Evolutionary conservation across 768 basidiomycete genomes (phyloP).

Genomic region (Psilocybe azurescens): DNA sequence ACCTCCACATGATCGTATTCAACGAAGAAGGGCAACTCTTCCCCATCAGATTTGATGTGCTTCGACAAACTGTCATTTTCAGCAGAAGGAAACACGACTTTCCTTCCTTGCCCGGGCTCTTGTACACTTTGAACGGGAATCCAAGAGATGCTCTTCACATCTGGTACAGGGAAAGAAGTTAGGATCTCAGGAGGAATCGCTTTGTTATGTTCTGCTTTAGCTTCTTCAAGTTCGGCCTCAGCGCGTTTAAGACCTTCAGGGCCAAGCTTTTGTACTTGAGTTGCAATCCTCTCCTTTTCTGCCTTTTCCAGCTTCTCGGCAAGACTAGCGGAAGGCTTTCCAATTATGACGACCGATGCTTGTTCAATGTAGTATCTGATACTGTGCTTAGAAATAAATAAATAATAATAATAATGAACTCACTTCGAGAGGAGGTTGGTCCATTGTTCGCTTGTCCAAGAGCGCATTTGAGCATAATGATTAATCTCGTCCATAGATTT

Average conservation of each 20-base stretch:
- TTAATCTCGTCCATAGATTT: conserved; percentile 79
- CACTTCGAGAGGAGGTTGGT: conserved; percentile 75
- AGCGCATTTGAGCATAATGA: conserved; percentile 66
- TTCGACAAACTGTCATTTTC: conserved; percentile 52
- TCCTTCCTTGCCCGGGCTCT: conserved; percentile 60
- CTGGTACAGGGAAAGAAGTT: conserved; percentile 87
- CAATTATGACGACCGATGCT: conserved; percentile 75
- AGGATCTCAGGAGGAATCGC: conserved; percentile 85
- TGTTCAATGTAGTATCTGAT: conserved; percentile 80
- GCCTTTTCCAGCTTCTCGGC: conserved; percentile 81
- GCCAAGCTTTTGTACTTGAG: conserved; percentile 74
- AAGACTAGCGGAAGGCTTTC: conserved; percentile 86
- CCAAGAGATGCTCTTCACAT: conserved; percentile 91
- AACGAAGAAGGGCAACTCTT: conserved; percentile 82
- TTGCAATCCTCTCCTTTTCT: conserved; percentile 78
- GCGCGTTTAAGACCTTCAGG: conserved; percentile 79
- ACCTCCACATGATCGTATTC: conserved; percentile 95
- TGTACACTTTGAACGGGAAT: conserved; percentile 75
- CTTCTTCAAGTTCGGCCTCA: conserved; percentile 70
- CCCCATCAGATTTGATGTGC: conserved; percentile 72
- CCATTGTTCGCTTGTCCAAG: conserved; percentile 84
- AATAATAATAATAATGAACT: conserved; percentile 1
- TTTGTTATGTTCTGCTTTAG: conserved; percentile 85
- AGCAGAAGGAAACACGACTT: conserved; percentile 27
- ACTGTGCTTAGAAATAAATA: conserved; percentile 2